Evolutionary conservation across 305 asterid species (phyloP).

Genomic region (Lippia alba): DNA sequence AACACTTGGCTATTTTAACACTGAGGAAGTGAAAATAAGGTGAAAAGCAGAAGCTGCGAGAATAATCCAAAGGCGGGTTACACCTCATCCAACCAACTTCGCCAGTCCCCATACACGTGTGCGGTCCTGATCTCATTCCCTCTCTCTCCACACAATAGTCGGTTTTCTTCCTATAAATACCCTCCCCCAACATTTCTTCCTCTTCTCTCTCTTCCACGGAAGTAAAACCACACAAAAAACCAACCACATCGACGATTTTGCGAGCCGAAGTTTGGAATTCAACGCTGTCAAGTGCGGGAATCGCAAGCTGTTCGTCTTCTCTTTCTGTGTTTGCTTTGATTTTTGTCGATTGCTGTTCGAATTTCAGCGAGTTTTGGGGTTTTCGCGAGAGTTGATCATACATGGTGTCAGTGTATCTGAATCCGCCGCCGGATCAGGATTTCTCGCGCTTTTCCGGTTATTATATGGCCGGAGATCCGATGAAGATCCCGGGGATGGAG

Average conservation of each 20-base stretch:
- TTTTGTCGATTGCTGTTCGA: background rate
- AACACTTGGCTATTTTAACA: too few species aligned
- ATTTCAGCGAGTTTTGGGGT: conserved; percentile 12
- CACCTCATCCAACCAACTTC: conserved; percentile 34
- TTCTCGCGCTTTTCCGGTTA: conserved; percentile 39
- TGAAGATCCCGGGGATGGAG: conserved; percentile 40
- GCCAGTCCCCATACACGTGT: conserved; percentile 53
- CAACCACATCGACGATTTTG: conserved; percentile 6
- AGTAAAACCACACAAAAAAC: conserved; percentile 25
- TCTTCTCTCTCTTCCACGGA: background rate
- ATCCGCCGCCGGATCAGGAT: conserved; percentile 59
- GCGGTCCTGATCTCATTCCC: conserved; percentile 46
- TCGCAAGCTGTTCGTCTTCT: background rate
- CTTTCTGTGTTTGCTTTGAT: background rate
- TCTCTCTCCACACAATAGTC: conserved; percentile 41
- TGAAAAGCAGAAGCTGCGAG: background rate
- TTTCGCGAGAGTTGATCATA: conserved; percentile 28
- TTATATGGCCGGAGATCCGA: conserved; percentile 49
- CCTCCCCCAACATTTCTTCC: background rate
- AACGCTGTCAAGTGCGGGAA: background rate
- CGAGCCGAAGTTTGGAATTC: background rate
- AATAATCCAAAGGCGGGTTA: conserved; percentile 25
- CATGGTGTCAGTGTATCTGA: conserved; percentile 85
- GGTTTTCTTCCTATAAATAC: conserved; percentile 35
- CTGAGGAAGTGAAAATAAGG: too few species aligned